Percentiles rank a stretch among this genome's conserved stretches.
phyloP scores from a whole-genome alignment of 2,329 filamentous ascomycete genomes.

The Fusarium sp. region DNA sequence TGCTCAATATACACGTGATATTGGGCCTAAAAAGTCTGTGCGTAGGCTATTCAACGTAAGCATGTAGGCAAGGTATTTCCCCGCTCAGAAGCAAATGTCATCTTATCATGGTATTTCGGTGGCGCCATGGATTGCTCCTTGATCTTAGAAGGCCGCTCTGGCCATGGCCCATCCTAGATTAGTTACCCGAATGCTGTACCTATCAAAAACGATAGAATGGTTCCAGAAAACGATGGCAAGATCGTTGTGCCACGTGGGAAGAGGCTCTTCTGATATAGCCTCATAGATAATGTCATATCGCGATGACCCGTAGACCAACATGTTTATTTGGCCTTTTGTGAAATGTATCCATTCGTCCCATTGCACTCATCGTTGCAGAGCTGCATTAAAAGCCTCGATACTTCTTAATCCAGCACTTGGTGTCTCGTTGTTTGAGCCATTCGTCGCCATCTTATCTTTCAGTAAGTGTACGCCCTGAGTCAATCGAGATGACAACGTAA shows the following conservation, averaged over 20 bases:
- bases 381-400: rapidly evolving
- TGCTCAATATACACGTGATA: no score
- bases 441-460: neutral
- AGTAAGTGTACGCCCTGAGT: rapidly evolving
- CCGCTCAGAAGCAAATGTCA: neutral
- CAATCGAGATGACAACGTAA: no score
- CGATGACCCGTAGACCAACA: rapidly evolving
- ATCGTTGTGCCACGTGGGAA: neutral
- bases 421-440: neutral
- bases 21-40: rapidly evolving
- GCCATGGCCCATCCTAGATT: no score
- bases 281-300: no score
- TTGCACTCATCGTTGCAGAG: neutral
- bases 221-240: neutral
- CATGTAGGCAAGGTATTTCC: neutral
- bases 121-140: no score
- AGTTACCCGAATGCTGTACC: neutral
- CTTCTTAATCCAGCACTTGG: rapidly evolving
- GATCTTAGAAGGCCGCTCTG: rapidly evolving
- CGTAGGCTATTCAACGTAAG: no score
- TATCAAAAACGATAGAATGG: neutral
- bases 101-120: neutral
- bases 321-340: no score
- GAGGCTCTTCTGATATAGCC: neutral
- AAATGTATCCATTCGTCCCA: no score